Evolutionary conservation across 495 filamentous ascomycete species (phyloP), one percentile per base, ranked within the genome.

Genomic region (Glonium stellatum): DNA sequence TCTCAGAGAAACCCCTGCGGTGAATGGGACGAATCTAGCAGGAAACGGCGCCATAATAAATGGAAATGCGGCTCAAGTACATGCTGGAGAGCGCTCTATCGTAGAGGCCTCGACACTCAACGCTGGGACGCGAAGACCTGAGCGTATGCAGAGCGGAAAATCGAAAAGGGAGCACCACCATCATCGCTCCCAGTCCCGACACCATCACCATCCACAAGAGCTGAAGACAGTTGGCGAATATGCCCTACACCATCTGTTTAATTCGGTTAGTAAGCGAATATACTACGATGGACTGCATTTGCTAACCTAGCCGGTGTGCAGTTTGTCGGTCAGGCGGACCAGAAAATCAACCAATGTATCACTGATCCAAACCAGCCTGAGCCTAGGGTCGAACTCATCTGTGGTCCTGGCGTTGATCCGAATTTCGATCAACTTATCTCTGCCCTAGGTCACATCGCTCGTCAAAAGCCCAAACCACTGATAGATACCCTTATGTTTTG

Each of bases 401-500:
- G 92, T 72, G 93, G 93, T 8, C 86, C 88, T 21, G 91, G 92
- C 11, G 86, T 85, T 15, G 93, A 99, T 70, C 79, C 86, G 5
- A 83, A 81, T n/a, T 97, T 99, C 68, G 93, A 99, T 74, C 93
- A 96, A 71, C 82, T 96, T 65, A 92, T 99, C 49, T 86, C 87
- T 4, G 92, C 95, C 18, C 77, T 97, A 49, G 93, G 93, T 23
- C 90, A 92, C 71, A 95, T 99, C 68, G 89, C 90, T 55, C 87
- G 90, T 35, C 86, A 88, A 66, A 96, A 97, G 65, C 95, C 93
- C 4, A 96, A 92, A 66, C 87, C 89, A n/a, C 72, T 98, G 55
- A 96, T 98, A 64, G 92, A 97, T 72, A 89, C 89, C 10, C 87
- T 97, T 62, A 97, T 98, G 90, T 82, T 90, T 21, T 98, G 93